Evolutionary conservation across 805 yeast genomes (phyloP).

Genomic region (Candida sakaeoensis): DNA sequence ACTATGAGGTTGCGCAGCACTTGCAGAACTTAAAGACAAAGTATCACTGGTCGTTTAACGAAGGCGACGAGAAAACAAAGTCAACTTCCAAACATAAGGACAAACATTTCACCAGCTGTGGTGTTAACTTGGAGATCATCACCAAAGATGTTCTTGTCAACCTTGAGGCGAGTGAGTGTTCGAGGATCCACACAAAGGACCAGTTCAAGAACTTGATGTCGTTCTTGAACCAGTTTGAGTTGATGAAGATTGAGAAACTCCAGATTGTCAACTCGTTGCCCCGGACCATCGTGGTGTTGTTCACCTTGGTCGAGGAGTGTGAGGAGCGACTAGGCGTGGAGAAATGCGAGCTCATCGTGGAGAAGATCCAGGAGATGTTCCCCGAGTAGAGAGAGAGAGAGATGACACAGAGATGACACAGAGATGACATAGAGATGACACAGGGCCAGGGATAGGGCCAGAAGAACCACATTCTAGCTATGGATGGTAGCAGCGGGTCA

Average conservation of each 20-base stretch:
- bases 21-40: conserved; percentile 45
- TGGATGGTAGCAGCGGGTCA: too few species aligned
- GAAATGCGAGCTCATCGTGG: conserved; percentile 56
- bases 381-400: too few species aligned
- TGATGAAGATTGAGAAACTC: conserved; percentile 79
- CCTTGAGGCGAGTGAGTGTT: conserved; percentile 27
- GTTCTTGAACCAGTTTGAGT: conserved; percentile 45
- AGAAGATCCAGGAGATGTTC: conserved; percentile 49
- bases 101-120: conserved; percentile 36
- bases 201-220: conserved; percentile 37
- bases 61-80: conserved; percentile 23
- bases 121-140: conserved; percentile 45
- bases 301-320: conserved; percentile 85
- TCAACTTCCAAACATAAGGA: conserved; percentile 16
- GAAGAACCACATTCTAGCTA: too few species aligned
- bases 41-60: conserved; percentile 44
- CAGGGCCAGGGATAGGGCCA: too few species aligned
- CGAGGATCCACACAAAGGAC: conserved; percentile 18
- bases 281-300: conserved; percentile 70
- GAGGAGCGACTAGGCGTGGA: conserved; percentile 79
- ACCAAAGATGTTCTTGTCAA: conserved; percentile 46
- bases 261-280: conserved; percentile 85
- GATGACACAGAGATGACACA: too few species aligned
- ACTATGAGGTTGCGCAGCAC: conserved; percentile 61
- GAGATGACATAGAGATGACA: too few species aligned